Evolutionary conservation across 192 early-diverging fungal species (phyloP).

Genomic region (Rhizophagus prolifer): DNA sequence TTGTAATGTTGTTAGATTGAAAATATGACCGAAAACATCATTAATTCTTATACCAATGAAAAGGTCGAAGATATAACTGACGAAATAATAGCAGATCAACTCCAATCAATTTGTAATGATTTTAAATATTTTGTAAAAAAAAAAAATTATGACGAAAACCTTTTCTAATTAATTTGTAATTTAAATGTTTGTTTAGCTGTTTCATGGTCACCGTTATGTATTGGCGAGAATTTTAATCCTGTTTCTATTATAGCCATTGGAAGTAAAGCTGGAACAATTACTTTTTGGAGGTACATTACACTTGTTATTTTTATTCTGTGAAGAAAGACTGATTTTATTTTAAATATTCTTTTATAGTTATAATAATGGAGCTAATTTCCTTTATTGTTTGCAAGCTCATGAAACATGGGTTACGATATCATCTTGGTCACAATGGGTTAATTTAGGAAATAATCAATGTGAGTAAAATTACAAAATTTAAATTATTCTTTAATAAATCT

Average conservation of each 20-base stretch:
- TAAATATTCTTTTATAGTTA: constrained; percentile 12
- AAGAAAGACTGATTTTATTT: too few relatives aligned
- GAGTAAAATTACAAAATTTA: neutral
- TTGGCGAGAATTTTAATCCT: neutral
- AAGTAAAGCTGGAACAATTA: constrained; percentile 27
- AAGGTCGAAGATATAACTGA: neutral
- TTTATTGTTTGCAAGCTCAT: constrained; percentile 11
- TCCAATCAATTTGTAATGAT: constrained; percentile 3
- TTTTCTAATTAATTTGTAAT: neutral
- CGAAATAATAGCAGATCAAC: neutral
- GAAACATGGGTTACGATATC: constrained; percentile 13
- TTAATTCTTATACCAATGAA: neutral
- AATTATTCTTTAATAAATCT: neutral
- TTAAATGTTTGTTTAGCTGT: neutral
- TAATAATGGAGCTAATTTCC: neutral
- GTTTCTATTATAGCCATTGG: constrained; percentile 26
- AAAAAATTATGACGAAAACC: too few relatives aligned
- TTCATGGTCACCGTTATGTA: constrained; percentile 25
- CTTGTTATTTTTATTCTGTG: neutral
- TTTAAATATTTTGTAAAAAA: neutral
- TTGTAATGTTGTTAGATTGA: constrained; percentile 4
- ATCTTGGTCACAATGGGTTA: constrained; percentile 22
- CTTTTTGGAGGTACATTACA: constrained; percentile 19
- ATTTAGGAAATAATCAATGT: neutral
- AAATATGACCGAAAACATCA: constrained; percentile 6